phyloP scores from a whole-genome alignment of 805 yeast genomes.

The Cyberlindnera maclurae region DNA sequence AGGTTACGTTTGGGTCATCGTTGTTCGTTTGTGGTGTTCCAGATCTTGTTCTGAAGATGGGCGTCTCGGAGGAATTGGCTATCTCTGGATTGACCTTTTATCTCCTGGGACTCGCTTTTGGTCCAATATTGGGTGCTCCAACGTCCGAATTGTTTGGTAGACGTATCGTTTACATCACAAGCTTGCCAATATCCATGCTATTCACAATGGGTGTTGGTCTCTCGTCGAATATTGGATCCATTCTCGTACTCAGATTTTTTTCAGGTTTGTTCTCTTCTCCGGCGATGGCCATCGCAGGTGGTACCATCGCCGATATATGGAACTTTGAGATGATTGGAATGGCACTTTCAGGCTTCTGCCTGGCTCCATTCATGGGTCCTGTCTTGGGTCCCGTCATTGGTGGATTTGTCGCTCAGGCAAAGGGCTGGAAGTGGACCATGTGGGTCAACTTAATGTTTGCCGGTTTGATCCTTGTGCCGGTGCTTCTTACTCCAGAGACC shows the following conservation, averaged over 20 bases:
- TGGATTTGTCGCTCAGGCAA: conserved; percentile 52
- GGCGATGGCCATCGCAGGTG: conserved; percentile 79
- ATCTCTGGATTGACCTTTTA: conserved; percentile 66
- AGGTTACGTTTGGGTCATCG: conserved; percentile 71
- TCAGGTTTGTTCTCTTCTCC: conserved; percentile 75
- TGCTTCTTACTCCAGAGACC: conserved; percentile 54
- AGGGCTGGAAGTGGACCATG: conserved; percentile 65
- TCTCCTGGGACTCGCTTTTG: conserved; percentile 61
- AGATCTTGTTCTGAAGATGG: conserved; percentile 40
- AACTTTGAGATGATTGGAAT: conserved; percentile 54
- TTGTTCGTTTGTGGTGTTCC: conserved; percentile 60
- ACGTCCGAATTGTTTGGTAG: conserved; percentile 65
- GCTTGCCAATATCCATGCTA: conserved; percentile 61
- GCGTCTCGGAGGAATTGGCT: conserved; percentile 53
- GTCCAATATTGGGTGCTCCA: conserved; percentile 69
- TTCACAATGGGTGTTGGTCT: conserved; percentile 71
- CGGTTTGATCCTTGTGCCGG: conserved; percentile 42
- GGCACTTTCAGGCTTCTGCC: conserved; percentile 73
- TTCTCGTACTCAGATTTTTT: conserved; percentile 65
- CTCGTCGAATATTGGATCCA: conserved; percentile 49
- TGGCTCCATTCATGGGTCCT: conserved; percentile 79
- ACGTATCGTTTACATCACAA: conserved; percentile 47
- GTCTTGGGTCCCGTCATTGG: conserved; percentile 71
- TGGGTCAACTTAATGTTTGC: conserved; percentile 70
- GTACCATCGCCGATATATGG: conserved; percentile 77